phyloP scores from a whole-genome alignment of 176 grass and related monocot genomes.

The Zizania latifolia region DNA sequence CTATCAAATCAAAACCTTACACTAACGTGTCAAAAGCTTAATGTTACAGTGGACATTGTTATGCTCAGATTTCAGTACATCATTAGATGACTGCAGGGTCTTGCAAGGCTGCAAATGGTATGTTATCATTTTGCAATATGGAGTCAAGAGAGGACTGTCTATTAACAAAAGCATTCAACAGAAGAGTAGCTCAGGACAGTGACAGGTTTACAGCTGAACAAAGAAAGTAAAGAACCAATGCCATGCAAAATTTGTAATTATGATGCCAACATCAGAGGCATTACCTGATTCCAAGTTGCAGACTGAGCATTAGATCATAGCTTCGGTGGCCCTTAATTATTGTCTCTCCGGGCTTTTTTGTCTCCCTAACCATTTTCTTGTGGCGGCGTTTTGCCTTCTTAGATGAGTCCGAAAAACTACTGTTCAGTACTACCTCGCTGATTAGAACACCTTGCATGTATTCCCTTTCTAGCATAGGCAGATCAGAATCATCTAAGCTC shows the following conservation, averaged over 20 bases:
- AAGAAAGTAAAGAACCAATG: neutral
- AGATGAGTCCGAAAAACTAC: slow-evolving; percentile 60
- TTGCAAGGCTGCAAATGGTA: neutral
- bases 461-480: slow-evolving; percentile 83
- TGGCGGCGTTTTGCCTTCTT: slow-evolving; percentile 73
- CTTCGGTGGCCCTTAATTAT: slow-evolving; percentile 98
- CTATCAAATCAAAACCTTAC: slow-evolving; percentile 9
- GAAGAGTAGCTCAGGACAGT: neutral
- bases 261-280: neutral
- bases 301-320: slow-evolving; percentile 95
- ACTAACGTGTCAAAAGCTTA: slow-evolving; percentile 1
- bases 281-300: slow-evolving; percentile 97
- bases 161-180: slow-evolving; percentile 7
- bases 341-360: slow-evolving; percentile 74
- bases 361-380: slow-evolving; percentile 72
- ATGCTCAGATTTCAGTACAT: neutral
- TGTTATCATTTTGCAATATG: neutral
- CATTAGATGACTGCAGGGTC: neutral
- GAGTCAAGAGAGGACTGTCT: neutral
- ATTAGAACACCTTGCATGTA: slow-evolving; percentile 99
- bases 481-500: slow-evolving; percentile 43
- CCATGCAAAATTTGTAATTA: neutral
- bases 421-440: slow-evolving; percentile 71
- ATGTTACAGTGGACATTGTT: neutral
- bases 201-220: neutral